phyloP scores from a whole-genome alignment of 441 rosid species.

The Lepidium campestre region DNA sequence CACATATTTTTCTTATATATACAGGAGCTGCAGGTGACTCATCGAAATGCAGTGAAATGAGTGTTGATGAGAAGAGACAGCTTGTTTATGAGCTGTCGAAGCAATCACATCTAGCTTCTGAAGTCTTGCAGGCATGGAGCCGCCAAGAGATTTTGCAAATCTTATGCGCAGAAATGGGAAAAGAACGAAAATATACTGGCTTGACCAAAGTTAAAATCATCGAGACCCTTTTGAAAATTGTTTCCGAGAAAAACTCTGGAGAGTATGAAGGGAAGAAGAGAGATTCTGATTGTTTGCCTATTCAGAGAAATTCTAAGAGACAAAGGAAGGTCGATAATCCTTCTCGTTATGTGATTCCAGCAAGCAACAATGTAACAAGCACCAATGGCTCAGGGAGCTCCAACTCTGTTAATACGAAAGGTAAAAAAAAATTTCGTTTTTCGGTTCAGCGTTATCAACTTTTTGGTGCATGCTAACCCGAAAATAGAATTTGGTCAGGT shows the following conservation, averaged over 20 bases:
- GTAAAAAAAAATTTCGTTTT: not conserved
- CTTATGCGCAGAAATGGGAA: constrained; percentile 92
- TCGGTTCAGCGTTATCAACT: not conserved
- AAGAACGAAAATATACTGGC: constrained; percentile 97
- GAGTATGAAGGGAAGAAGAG: constrained; percentile 36
- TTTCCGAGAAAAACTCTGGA: constrained; percentile 60
- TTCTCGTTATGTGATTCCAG: constrained; percentile 50
- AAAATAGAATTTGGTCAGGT: constrained; percentile 13
- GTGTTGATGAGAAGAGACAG: constrained; percentile 82
- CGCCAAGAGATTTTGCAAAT: constrained; percentile 94
- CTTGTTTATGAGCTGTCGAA: constrained; percentile 73
- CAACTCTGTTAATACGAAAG: constrained; percentile 23
- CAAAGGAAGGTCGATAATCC: constrained; percentile 81
- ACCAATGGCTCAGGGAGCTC: constrained; percentile 26
- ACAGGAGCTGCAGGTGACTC: constrained; percentile 56
- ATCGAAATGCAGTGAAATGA: constrained; percentile 62
- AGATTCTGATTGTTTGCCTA: constrained; percentile 34
- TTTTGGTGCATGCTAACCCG: constrained; percentile 6
- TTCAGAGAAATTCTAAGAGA: constrained; percentile 51
- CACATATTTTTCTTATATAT: not conserved
- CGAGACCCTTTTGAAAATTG: constrained; percentile 76
- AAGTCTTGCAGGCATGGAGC: constrained; percentile 83
- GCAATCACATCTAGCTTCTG: constrained; percentile 56
- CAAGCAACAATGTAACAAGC: constrained; percentile 27
- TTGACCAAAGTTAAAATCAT: constrained; percentile 91